A percentile compares a stretch with the other conserved stretches of the same genome.
These are phyloP conservation scores for Cytospora piceae DNA, from an alignment of 2,329 filamentous ascomycete genomes.

Conservation along the genomic window DNA sequence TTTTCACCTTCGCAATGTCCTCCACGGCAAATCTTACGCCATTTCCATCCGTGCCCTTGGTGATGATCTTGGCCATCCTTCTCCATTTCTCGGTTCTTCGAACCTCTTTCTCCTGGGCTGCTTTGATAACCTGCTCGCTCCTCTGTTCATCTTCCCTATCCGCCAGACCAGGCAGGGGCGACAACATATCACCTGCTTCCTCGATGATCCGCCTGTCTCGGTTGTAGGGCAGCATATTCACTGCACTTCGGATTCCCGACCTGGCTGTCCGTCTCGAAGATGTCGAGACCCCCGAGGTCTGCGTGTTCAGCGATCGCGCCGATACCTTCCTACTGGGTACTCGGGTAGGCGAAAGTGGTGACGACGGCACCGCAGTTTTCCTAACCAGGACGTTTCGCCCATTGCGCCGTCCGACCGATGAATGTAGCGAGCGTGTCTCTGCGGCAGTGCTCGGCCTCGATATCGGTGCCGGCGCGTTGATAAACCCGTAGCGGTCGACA, in stretches of 20 bases:
- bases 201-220: conserved; percentile 64
- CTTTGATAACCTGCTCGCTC: conserved; percentile 55
- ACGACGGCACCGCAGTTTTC: conserved; percentile 42
- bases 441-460: conserved; percentile 42
- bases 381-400: conserved; percentile 51
- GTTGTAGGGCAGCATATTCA: conserved; percentile 64
- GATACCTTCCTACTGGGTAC: conserved; percentile 59
- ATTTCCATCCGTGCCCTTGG: conserved; percentile 54
- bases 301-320: conserved; percentile 61
- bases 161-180: conserved; percentile 59
- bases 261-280: conserved; percentile 57
- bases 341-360: conserved; percentile 45
- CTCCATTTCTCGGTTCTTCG: conserved; percentile 69
- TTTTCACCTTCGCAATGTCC: conserved; percentile 51
- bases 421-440: conserved; percentile 42
- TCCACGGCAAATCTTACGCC: conserved; percentile 79
- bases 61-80: conserved; percentile 64
- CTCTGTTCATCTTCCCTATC: conserved; percentile 60
- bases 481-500: conserved; percentile 72
- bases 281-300: conserved; percentile 56
- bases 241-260: conserved; percentile 59
- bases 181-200: conserved; percentile 69
- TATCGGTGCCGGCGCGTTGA: conserved; percentile 50
- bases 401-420: conserved; percentile 52
- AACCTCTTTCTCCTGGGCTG: conserved; percentile 65